phyloP scores from a whole-genome alignment of 495 filamentous ascomycete genomes.

The Ascodesmis nigricans region DNA sequence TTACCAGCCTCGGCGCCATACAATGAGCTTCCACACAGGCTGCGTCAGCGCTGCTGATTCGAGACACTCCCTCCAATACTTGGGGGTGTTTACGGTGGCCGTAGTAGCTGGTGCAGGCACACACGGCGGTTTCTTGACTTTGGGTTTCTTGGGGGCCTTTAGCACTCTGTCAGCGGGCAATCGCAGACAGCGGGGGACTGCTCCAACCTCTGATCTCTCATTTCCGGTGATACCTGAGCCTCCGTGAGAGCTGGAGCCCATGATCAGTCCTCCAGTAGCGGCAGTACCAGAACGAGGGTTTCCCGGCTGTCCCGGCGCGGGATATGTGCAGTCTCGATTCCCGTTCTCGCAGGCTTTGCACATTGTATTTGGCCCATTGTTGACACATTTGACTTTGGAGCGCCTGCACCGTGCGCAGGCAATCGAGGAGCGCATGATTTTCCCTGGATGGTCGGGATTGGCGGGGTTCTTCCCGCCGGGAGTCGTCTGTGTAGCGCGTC shows the following conservation, averaged over 20 bases:
- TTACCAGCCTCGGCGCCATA: conserved; percentile 9
- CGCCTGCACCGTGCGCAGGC: conserved; percentile 21
- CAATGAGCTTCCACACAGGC: conserved; percentile 24
- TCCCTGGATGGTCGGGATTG: conserved; percentile 4
- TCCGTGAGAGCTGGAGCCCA: conserved; percentile 37
- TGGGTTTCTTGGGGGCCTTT: conserved; percentile 18
- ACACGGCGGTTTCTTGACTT: conserved; percentile 16
- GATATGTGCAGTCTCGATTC: conserved; percentile 58
- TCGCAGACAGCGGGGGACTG: not conserved
- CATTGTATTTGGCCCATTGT: conserved; percentile 46
- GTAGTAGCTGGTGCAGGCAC: conserved; percentile 10
- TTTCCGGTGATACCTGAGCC: conserved; percentile 35
- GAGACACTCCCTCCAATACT: conserved; percentile 37
- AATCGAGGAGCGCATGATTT: conserved; percentile 21
- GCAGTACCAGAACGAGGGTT: conserved; percentile 32
- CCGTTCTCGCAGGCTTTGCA: conserved; percentile 60
- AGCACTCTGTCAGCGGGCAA: not conserved
- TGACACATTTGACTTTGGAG: conserved; percentile 35
- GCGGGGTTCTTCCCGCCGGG: too few species aligned
- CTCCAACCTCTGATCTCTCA: conserved; percentile 15
- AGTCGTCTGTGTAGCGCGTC: too few species aligned
- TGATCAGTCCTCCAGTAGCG: conserved; percentile 31
- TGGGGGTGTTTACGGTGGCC: conserved; percentile 35
- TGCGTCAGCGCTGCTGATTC: conserved; percentile 13
- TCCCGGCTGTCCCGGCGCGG: conserved; percentile 36